A percentile compares a stretch with the other conserved stretches of the same genome.
Evolutionary conservation across 331 rosid genomes (phyloP).

Genomic region (Prunus yedoensis): DNA sequence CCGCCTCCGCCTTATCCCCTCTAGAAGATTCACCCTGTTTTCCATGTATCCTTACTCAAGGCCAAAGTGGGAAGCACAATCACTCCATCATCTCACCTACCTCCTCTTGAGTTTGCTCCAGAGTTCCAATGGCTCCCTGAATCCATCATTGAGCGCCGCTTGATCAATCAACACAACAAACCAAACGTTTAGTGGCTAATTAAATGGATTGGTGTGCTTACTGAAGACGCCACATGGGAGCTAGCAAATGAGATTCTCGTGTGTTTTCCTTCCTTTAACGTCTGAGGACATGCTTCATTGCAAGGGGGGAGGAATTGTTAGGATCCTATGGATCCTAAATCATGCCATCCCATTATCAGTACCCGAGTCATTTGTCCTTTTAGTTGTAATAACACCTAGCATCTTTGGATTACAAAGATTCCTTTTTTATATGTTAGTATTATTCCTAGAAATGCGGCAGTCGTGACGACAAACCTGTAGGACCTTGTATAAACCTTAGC

Average conservation of each 20-base stretch:
- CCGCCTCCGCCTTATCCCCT: neutral
- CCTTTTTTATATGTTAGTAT: no score
- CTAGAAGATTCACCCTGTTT: neutral
- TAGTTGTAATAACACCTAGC: no score
- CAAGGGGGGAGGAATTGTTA: no score
- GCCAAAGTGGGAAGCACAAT: neutral
- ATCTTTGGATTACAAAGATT: no score
- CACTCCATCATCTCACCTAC: neutral
- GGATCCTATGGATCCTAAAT: no score
- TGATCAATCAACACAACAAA: neutral
- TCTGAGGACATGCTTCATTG: neutral
- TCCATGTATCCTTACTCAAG: neutral
- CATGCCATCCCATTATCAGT: no score
- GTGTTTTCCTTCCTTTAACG: neutral
- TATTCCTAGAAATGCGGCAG: no score
- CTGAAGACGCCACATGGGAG: neutral
- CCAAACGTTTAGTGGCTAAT: no score
- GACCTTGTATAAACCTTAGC: no score
- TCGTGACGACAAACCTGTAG: no score
- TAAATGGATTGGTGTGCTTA: neutral
- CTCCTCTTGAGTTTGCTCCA: fast-evolving
- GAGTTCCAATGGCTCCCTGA: neutral
- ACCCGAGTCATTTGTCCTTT: no score
- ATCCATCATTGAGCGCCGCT: neutral
- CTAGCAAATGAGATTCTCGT: neutral